Evolutionary conservation across 1,284 basidiomycete species (phyloP).

Genomic region (Ganoderma meredithae): DNA sequence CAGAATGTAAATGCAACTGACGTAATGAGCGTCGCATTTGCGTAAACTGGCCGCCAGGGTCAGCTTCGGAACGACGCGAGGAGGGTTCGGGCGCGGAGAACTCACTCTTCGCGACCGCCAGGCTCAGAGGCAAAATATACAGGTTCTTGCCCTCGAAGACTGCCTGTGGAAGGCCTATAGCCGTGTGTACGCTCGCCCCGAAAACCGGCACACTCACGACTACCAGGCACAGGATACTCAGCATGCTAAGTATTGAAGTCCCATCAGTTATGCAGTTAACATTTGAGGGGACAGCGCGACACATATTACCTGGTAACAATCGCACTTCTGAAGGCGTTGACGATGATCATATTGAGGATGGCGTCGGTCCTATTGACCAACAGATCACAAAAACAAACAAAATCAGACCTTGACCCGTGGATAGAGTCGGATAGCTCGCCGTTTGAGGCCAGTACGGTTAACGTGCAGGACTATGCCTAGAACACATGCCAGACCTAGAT

Average conservation of each 20-base stretch:
- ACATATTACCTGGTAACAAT: neutral
- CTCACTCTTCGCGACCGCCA: neutral
- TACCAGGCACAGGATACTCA: neutral
- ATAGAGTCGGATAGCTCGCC: neutral
- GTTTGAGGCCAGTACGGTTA: neutral
- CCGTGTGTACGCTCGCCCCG: neutral
- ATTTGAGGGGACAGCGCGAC: neutral
- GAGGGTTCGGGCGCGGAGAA: neutral
- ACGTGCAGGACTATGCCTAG: neutral
- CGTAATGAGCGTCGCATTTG: neutral
- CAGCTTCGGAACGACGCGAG: neutral
- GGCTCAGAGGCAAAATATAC: neutral
- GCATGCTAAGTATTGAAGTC: neutral
- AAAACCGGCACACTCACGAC: neutral
- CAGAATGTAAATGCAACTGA: neutral
- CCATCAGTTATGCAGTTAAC: too few species aligned
- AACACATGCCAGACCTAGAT: neutral
- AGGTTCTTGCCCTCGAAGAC: neutral
- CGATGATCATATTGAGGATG: neutral
- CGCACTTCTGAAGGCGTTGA: neutral
- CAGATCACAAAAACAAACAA: neutral
- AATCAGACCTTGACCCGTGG: neutral
- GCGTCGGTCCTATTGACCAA: neutral
- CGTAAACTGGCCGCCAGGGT: neutral
- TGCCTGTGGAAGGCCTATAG: neutral